Evolutionary conservation across 768 basidiomycete species (phyloP), one percentile per base, ranked within the genome.

Genomic region (Lentinula detonsa): DNA sequence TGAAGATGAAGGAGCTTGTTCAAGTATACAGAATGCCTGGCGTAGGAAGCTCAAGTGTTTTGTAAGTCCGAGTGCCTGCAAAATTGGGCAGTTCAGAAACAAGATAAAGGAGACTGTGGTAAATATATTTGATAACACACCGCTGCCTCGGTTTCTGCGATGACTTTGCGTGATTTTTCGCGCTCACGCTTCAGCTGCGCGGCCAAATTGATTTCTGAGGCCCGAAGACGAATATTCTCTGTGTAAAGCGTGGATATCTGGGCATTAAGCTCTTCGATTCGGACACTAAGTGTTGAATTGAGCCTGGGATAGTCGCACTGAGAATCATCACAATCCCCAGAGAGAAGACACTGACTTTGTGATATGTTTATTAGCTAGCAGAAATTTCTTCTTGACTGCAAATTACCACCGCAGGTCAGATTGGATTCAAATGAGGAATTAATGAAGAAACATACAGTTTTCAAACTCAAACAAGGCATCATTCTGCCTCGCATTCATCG

Each of bases 301-400:
- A 93, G 85, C 71, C 91, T 93, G 66, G 6, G 33, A 54, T 37
- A 34, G 42, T 68, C 31, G 67, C 61, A 16, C 28, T 28, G 52
- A 51, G 48, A 15, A 31, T 23, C 40, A 61, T 46, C 52, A 9
- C 16, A 42, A 43, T 35, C 10, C 9, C 34, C 16, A 5, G 21
- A 21, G 39, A 42, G 5, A 18, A 16, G 1, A 13, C 23, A 71
- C 82, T 42, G 66, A 92, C 91, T 93, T 93, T 28, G 91, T 92
- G 70, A 93, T 93, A 74, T 93, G 91, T 74, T 92, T 93, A 76
- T 93, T 93, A 61, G 91, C 90, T 62, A 92, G 86, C 21, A 93
- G 79, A 68, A 92, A 93, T 76, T 91, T 93, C 85, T 91, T 91
- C 86, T 93, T 93, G 79, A 93, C 91, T 93, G 70, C 46, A 59